These are phyloP conservation scores for Acanthamoeba triangularis DNA, from an alignment of 208 protist genomes.

Conservation along the genomic window DNA sequence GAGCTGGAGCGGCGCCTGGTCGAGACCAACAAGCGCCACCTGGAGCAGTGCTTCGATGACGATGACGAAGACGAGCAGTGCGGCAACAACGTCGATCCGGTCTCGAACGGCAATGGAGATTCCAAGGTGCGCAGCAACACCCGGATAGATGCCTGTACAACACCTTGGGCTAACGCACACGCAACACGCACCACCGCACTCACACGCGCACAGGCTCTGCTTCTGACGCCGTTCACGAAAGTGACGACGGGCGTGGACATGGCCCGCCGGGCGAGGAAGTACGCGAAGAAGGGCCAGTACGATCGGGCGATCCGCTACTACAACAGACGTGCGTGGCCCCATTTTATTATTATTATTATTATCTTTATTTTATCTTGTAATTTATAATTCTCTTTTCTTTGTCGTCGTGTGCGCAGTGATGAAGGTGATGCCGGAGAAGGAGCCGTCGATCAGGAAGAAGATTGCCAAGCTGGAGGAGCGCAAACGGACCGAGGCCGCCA, in stretches of 20 bases:
- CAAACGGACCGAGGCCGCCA: background rate
- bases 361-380: background rate
- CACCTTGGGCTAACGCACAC: background rate
- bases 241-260: conserved; percentile 5
- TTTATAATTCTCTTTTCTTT: background rate
- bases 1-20: background rate
- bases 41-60: background rate
- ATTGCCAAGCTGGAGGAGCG: background rate
- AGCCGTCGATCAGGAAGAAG: background rate
- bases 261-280: conserved; percentile 19
- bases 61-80: background rate
- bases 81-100: background rate
- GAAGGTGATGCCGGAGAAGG: conserved; percentile 35
- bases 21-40: background rate
- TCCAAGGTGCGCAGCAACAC: background rate
- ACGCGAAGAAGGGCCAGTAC: background rate
- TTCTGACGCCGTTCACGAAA: conserved; percentile 3
- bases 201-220: background rate
- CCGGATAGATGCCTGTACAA: background rate
- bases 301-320: conserved; percentile 42
- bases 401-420: background rate
- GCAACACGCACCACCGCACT: background rate
- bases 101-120: background rate
- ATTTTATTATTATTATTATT: background rate
- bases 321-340: background rate